Conservation (phyloP, 805 yeast species). For the Jamesozyma piceae region DNA sequence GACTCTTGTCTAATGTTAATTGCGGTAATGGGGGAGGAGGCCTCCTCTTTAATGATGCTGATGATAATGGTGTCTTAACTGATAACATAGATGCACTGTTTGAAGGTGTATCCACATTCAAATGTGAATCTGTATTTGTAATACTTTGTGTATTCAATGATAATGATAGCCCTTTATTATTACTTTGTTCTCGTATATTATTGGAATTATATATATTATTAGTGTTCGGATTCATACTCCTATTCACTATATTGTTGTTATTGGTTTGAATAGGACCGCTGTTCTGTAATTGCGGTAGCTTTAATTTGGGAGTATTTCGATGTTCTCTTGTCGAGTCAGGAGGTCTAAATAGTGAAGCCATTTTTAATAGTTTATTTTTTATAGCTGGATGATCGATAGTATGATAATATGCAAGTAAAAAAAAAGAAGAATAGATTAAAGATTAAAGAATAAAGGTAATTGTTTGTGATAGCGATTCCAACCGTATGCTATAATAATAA, state of each 20-base stretch:
- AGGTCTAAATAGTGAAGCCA: conserved; percentile 32
- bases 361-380: conserved; percentile 3
- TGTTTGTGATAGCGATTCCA: no score
- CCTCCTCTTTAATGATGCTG: conserved; percentile 12
- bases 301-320: conserved; percentile 36
- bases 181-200: neutral
- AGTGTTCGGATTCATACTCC: no score
- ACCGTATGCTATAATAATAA: no score
- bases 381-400: no score
- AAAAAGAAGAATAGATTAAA: no score
- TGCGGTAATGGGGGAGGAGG: conserved; percentile 3
- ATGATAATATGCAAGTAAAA: no score
- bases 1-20: neutral
- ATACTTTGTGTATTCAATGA: neutral
- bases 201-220: neutral
- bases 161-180: neutral
- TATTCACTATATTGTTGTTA: neutral
- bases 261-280: neutral
- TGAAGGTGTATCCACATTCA: conserved; percentile 6
- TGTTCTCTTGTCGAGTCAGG: conserved; percentile 35
- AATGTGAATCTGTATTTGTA: neutral
- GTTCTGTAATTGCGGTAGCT: conserved; percentile 28
- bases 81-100: conserved; percentile 11
- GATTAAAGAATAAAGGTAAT: no score
- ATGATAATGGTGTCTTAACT: conserved; percentile 25